Conservation (phyloP, 1,284 basidiomycete genomes). For the Heliocybe sulcata region DNA sequence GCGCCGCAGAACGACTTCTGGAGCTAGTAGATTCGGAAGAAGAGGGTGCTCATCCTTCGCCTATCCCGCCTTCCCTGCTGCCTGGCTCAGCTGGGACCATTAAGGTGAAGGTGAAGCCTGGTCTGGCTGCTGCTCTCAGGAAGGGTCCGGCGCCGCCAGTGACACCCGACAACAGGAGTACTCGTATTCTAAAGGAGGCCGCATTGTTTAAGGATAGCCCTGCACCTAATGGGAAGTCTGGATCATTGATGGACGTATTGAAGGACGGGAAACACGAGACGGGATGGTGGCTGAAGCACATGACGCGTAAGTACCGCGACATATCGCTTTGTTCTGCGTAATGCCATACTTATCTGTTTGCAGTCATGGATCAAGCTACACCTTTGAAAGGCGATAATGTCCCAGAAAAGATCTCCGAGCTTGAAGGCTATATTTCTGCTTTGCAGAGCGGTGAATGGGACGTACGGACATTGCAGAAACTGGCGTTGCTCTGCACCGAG, state of each 20-base stretch:
- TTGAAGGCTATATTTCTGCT: conserved; percentile 42
- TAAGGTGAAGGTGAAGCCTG: conserved; percentile 27
- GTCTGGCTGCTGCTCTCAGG: conserved; percentile 3
- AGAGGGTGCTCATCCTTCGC: conserved; percentile 41
- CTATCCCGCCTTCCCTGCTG: conserved; percentile 48
- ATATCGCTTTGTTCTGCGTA: conserved; percentile 13
- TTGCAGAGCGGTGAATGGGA: conserved; percentile 48
- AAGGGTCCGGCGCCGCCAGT: conserved; percentile 28
- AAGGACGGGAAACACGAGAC: conserved; percentile 52
- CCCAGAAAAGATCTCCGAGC: conserved; percentile 35
- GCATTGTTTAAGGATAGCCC: conserved; percentile 78
- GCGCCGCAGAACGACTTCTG: conserved; percentile 74
- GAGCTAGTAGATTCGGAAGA: conserved; percentile 75
- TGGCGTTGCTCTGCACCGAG: conserved; percentile 53
- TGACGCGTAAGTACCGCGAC: conserved; percentile 41
- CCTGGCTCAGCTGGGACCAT: conserved; percentile 31
- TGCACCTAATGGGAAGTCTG: conserved; percentile 38
- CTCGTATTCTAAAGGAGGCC: conserved; percentile 59
- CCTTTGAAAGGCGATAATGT: conserved; percentile 29
- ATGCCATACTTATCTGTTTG: conserved; percentile 8
- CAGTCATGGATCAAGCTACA: conserved; percentile 45
- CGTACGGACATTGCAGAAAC: conserved; percentile 42
- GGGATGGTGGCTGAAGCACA: conserved; percentile 74
- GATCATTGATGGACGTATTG: conserved; percentile 60
- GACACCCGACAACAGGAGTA: conserved; percentile 57